Evolutionary conservation across 1,284 basidiomycete genomes (phyloP).

Genomic region (Leccinum insigne): DNA sequence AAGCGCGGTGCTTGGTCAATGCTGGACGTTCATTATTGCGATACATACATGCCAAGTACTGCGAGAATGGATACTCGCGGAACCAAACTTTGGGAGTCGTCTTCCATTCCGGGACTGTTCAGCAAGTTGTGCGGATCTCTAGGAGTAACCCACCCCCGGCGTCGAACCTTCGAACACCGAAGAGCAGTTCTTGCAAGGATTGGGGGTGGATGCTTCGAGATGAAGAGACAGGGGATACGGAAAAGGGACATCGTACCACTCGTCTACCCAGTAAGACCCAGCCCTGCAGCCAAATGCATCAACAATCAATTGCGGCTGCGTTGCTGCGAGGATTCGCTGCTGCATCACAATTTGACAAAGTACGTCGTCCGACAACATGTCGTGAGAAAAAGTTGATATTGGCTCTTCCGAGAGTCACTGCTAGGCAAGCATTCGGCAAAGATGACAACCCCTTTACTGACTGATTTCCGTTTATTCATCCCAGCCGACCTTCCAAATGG

Average conservation of each 20-base stretch:
- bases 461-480: slow-evolving; percentile 1
- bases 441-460: not conserved
- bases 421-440: not conserved
- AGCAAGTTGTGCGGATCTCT: slow-evolving; percentile 16
- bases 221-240: no score
- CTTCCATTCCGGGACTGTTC: slow-evolving; percentile 10
- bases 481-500: not conserved
- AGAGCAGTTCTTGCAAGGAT: slow-evolving; percentile 1
- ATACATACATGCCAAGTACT: not conserved
- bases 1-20: slow-evolving; percentile 3
- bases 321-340: slow-evolving; percentile 3
- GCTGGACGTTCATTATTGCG: not conserved
- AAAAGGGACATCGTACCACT: slow-evolving; percentile 6
- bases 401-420: not conserved
- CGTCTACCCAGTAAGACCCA: not conserved
- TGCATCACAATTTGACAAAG: not conserved
- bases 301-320: slow-evolving; percentile 5
- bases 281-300: not conserved
- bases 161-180: not conserved
- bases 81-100: not conserved
- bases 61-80: slow-evolving; percentile 1
- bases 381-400: slow-evolving; percentile 13
- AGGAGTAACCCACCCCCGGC: not conserved
- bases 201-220: not conserved
- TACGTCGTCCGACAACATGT: not conserved